These are phyloP conservation scores for Boletus sp. DNA, from an alignment of 768 basidiomycete genomes.

Conservation along the genomic window DNA sequence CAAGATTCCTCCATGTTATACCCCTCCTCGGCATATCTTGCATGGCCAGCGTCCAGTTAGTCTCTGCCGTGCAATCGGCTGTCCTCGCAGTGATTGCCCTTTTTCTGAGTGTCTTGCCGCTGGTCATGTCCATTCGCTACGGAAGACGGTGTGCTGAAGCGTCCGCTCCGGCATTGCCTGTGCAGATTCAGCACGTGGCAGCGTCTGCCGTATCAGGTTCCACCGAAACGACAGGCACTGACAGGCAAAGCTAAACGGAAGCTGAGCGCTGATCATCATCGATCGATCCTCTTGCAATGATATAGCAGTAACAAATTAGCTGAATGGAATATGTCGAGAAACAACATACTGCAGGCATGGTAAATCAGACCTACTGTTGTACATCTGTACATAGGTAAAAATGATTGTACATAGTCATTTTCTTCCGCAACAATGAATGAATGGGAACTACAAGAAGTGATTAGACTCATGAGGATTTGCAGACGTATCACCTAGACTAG, in stretches of 20 bases:
- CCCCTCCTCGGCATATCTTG: conserved; percentile 16
- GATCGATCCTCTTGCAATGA: neutral
- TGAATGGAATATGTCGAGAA: no score
- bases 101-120: conserved; percentile 11
- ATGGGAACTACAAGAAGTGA: no score
- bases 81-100: conserved; percentile 4
- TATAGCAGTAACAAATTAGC: no score
- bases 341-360: no score
- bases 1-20: conserved; percentile 15
- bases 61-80: conserved; percentile 8
- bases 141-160: neutral
- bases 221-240: neutral
- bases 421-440: no score
- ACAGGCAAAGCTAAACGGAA: neutral
- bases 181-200: neutral
- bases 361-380: no score
- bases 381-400: no score
- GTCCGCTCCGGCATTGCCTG: neutral
- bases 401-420: no score
- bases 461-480: no score
- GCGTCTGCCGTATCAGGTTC: neutral
- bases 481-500: no score
- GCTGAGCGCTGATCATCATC: neutral
- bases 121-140: conserved; percentile 2
- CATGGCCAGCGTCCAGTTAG: conserved; percentile 10